A percentile compares a stretch with the other conserved stretches of the same genome.
These are phyloP conservation scores for Metschnikowia kofuensis DNA, from an alignment of 805 yeast genomes.

Conservation along the genomic window DNA sequence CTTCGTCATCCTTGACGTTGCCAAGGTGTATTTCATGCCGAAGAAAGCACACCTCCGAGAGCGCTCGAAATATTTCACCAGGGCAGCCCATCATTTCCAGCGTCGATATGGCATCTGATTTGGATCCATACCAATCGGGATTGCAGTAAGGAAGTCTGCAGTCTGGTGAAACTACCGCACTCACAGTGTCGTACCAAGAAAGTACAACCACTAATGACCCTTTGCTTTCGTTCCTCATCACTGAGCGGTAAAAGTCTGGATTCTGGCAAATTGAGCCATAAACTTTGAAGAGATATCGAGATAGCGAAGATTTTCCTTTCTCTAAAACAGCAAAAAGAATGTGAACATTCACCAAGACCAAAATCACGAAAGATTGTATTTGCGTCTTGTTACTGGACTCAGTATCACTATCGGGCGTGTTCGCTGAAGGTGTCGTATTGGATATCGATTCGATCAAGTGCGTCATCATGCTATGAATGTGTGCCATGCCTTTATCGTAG, in stretches of 20 bases:
- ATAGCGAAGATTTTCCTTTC: constrained; percentile 51
- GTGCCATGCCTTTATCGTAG: constrained; percentile 50
- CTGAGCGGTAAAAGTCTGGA: constrained; percentile 35
- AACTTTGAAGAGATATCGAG: constrained; percentile 47
- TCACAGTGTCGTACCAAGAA: constrained; percentile 59
- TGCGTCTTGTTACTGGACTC: constrained; percentile 6
- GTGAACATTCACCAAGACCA: constrained; percentile 53
- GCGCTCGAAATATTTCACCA: constrained; percentile 50
- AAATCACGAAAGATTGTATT: constrained; percentile 38
- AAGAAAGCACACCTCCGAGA: constrained; percentile 43
- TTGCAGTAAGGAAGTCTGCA: constrained; percentile 53
- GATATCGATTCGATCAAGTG: constrained; percentile 45
- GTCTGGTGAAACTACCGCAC: constrained; percentile 56
- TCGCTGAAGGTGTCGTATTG: constrained; percentile 5
- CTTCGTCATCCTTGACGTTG: constrained; percentile 7
- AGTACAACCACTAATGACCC: constrained; percentile 49
- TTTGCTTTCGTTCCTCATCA: constrained; percentile 46
- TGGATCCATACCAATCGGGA: constrained; percentile 51
- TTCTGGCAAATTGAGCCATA: constrained; percentile 51
- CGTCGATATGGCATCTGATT: constrained; percentile 43
- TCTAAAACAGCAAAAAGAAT: constrained; percentile 52
- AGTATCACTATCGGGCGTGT: constrained; percentile 6
- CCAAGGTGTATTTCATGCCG: constrained; percentile 23
- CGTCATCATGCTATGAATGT: constrained; percentile 56
- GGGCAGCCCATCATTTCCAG: constrained; percentile 60